phyloP scores from a whole-genome alignment of 2,329 filamentous ascomycete species.

The Stagonosporopsis rhizophila region DNA sequence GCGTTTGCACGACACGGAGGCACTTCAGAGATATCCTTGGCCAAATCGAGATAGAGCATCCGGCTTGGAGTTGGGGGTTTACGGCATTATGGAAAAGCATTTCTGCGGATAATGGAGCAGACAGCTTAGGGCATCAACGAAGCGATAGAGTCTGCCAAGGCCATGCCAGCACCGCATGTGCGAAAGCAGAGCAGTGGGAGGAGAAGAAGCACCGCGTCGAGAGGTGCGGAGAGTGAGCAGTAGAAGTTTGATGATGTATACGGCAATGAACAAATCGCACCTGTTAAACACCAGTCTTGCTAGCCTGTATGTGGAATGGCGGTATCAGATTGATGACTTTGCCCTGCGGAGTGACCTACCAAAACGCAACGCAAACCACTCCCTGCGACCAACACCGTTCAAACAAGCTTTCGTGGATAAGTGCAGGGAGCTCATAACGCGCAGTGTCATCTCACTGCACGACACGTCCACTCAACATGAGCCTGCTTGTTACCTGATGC shows the following conservation, averaged over 20 bases:
- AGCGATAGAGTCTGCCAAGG: conserved; percentile 21
- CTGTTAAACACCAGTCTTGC: conserved; percentile 1
- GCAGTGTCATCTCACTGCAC: background rate
- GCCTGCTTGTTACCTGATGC: conserved; percentile 19
- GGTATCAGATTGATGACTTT: conserved; percentile 30
- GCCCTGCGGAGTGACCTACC: conserved; percentile 7
- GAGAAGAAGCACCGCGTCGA: conserved; percentile 13
- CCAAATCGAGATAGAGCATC: conserved; percentile 41
- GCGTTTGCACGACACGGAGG: conserved; percentile 10
- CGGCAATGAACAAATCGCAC: conserved; percentile 18
- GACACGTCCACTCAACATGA: conserved; percentile 16
- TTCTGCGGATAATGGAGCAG: conserved; percentile 25
- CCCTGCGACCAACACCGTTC: conserved; percentile 25
- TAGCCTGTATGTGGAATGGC: conserved; percentile 25
- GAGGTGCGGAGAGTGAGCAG: conserved; percentile 17
- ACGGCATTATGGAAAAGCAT: conserved; percentile 44
- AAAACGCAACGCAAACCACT: conserved; percentile 4
- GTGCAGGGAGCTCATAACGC: conserved; percentile 12
- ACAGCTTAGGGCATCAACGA: conserved; percentile 21
- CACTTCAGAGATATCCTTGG: conserved; percentile 17
- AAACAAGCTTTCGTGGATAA: conserved; percentile 8
- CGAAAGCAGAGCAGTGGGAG: conserved; percentile 22
- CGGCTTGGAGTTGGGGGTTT: conserved; percentile 46
- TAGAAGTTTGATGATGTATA: conserved; percentile 26
- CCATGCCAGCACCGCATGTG: conserved; percentile 19